phyloP scores from a whole-genome alignment of 78 protist species.

The Dictyostelium discoideum region dicty_2.7 NC_007089.4:3336501-3337000 shows the following conservation, averaged over 20 bases:
- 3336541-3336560: slow-evolving; percentile 21
- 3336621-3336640: slow-evolving; percentile 6
- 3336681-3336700: not conserved
- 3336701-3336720: too few species aligned
- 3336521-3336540: slow-evolving; percentile 60
- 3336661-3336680: not conserved
- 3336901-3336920: slow-evolving; percentile 24
- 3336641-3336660: not conserved
- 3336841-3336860: slow-evolving; percentile 66
- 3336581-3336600: slow-evolving; percentile 50
- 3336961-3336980: slow-evolving; percentile 31
- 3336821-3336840: not conserved
- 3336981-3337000: slow-evolving; percentile 16
- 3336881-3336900: not conserved
- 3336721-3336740: too few species aligned
- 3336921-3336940: slow-evolving; percentile 23
- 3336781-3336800: too few species aligned
- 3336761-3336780: too few species aligned
- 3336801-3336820: too few species aligned
- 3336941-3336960: slow-evolving; percentile 14
- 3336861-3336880: slow-evolving; percentile 19
- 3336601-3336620: slow-evolving; percentile 38
- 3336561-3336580: slow-evolving; percentile 19
- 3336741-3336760: too few species aligned
- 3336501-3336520: slow-evolving; percentile 35